Percentiles rank a stretch among this genome's conserved stretches.
phyloP scores from a whole-genome alignment of 1,284 basidiomycete species.

The Moesziomyces sp. region DNA sequence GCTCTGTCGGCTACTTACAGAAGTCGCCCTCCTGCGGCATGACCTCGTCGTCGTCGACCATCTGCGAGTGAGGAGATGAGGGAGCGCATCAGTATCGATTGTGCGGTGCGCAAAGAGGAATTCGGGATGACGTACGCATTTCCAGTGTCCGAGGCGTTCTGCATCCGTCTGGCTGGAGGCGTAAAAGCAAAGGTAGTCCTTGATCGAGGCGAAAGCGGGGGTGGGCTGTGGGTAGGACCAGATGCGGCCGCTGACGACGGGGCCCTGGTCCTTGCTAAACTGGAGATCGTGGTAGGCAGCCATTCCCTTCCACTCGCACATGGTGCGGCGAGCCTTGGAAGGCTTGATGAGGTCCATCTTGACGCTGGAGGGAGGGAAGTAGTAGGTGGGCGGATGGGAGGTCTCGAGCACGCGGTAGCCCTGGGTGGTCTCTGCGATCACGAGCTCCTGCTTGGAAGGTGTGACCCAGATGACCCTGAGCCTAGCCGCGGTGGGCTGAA shows the following conservation, averaged over 20 bases:
- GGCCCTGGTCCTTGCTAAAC: conserved; percentile 36
- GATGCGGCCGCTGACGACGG: conserved; percentile 48
- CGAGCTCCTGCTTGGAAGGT: conserved; percentile 51
- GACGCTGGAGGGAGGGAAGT: conserved; percentile 58
- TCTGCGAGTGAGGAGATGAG: conserved; percentile 11
- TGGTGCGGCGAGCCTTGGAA: conserved; percentile 55
- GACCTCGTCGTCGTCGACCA: conserved; percentile 62
- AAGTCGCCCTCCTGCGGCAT: conserved; percentile 63
- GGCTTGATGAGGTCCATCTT: conserved; percentile 43
- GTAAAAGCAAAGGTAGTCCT: conserved; percentile 65
- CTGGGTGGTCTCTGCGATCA: conserved; percentile 60
- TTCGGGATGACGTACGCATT: conserved; percentile 39
- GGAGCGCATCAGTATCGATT: neutral
- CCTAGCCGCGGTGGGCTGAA: conserved; percentile 51
- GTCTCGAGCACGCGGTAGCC: conserved; percentile 65
- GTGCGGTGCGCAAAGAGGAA: neutral
- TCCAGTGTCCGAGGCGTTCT: conserved; percentile 52
- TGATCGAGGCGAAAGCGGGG: conserved; percentile 48
- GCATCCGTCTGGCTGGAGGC: conserved; percentile 53
- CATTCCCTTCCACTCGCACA: conserved; percentile 66
- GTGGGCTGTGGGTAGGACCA: conserved; percentile 64
- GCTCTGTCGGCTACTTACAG: conserved; percentile 37
- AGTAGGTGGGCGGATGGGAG: conserved; percentile 62
- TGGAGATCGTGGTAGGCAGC: conserved; percentile 61
- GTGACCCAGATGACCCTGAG: conserved; percentile 60